Evolutionary conservation across 257 asterid genomes (phyloP), one percentile per base, ranked within the genome.

Genomic region (Verbena officinalis): DNA sequence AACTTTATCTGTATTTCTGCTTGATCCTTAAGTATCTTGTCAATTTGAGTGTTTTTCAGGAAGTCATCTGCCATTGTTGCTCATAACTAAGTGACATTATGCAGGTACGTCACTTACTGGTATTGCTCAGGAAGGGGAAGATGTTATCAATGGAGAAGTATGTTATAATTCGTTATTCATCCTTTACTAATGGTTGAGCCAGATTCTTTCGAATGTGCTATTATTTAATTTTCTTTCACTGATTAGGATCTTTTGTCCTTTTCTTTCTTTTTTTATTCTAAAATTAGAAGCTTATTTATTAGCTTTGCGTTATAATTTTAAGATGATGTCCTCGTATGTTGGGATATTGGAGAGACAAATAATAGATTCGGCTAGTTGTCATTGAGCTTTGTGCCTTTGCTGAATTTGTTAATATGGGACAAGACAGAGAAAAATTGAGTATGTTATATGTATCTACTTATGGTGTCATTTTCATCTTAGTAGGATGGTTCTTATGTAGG

Each of bases 61-160:
- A n/a, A n/a, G n/a, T n/a, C n/a, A n/a, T n/a, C n/a, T n/a, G n/a
- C n/a, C n/a, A n/a, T n/a, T n/a, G n/a, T n/a, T 56, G 58, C 38
- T 40, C 53, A 53, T 70, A 40, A 70, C 60, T 55, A 36, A 16
- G 30, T 3, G 27, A 27, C 73, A 58, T 52, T 51, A 52, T 72
- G 81, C 75, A 76, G 81, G 71, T 71, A 77, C 62, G 40, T 48
- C 69, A 39, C 54, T 51, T 76, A 61, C 73, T 57, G 65, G 57
- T 59, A 55, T 51, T 33, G 72, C 69, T 57, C 72, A 19, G 68
- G 71, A 71, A 56, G 75, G 71, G 55, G 62, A 56, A 67, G 72
- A 67, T 65, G 55, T 56, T 62, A 64, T 69, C 27, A 62, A 68
- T 64, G 62, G 59, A 63, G 81, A 71, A 76, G 81, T 76, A 76